Evolutionary conservation across 202 grass and related monocot genomes (phyloP).

Genomic region (Panicum hallii): DNA sequence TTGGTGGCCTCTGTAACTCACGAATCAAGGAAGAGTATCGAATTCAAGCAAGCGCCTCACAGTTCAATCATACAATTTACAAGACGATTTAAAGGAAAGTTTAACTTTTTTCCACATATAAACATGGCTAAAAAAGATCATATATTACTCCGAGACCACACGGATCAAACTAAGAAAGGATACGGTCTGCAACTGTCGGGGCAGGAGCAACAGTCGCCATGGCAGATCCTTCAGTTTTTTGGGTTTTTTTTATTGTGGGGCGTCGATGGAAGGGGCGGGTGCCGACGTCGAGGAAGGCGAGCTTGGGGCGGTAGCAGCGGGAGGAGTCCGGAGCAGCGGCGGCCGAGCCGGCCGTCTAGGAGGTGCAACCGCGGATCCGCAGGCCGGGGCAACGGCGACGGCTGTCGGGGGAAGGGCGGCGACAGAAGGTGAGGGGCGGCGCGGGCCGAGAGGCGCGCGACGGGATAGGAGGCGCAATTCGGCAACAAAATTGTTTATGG

Average conservation of each 20-base stretch:
- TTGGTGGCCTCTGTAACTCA: conserved; percentile 47
- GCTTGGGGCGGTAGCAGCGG: not conserved
- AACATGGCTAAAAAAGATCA: not conserved
- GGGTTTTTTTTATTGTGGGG: no score
- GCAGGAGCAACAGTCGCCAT: conserved; percentile 55
- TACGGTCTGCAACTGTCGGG: conserved; percentile 50
- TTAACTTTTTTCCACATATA: not conserved
- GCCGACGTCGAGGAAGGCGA: not conserved
- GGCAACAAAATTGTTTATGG: conserved; percentile 9
- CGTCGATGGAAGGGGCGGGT: no score
- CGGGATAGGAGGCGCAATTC: not conserved
- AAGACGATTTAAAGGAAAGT: not conserved
- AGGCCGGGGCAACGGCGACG: not conserved
- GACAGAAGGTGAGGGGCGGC: not conserved
- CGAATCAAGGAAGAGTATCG: conserved; percentile 38
- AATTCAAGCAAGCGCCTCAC: conserved; percentile 20
- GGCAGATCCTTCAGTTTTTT: not conserved
- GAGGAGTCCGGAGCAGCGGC: not conserved
- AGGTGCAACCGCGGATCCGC: not conserved
- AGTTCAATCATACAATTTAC: not conserved
- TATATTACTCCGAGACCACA: conserved; percentile 17
- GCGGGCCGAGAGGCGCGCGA: not conserved
- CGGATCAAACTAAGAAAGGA: conserved; percentile 44
- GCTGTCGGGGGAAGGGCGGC: not conserved
- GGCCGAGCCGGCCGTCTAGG: not conserved